A percentile compares a stretch with the other conserved stretches of the same genome.
These are phyloP conservation scores for Talaromyces sp. DNA, from an alignment of 2,329 filamentous ascomycete genomes.

Conservation along the genomic window DNA sequence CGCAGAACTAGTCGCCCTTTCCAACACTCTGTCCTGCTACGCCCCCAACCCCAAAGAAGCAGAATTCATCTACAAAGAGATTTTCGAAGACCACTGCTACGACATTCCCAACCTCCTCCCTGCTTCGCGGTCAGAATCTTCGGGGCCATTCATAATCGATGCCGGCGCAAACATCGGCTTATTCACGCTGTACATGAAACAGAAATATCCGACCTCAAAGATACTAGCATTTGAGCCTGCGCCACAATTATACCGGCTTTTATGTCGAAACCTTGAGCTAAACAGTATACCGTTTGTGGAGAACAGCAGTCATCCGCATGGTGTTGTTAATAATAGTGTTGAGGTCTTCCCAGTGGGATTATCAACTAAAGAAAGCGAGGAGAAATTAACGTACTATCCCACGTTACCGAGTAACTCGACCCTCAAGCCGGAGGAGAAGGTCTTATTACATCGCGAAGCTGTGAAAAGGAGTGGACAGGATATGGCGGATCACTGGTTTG, in stretches of 20 bases:
- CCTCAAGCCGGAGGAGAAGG: background rate
- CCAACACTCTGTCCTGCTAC: background rate
- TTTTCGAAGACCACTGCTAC: conserved; percentile 11
- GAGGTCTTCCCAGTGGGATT: background rate
- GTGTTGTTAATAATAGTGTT: background rate
- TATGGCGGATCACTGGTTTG: background rate
- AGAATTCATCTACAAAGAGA: conserved; percentile 8
- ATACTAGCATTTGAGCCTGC: conserved; percentile 9
- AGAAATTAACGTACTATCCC: conserved; percentile 1
- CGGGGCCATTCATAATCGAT: background rate
- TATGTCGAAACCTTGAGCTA: background rate
- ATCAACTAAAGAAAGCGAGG: background rate
- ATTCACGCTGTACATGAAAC: conserved; percentile 8
- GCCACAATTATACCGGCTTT: background rate
- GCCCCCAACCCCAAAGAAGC: conserved; percentile 2
- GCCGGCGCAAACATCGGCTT: conserved; percentile 7
- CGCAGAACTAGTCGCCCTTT: background rate
- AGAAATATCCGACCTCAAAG: background rate
- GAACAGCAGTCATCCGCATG: background rate
- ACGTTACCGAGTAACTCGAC: conserved; percentile 3
- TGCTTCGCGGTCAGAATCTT: background rate
- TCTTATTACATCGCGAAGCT: background rate
- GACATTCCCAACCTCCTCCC: background rate
- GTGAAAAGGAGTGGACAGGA: background rate
- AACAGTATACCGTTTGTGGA: background rate